Percentiles rank a stretch among this genome's conserved stretches.
These are phyloP conservation scores for Huntiella decipiens DNA, from an alignment of 2,329 filamentous ascomycete species.

Conservation along the genomic window DNA sequence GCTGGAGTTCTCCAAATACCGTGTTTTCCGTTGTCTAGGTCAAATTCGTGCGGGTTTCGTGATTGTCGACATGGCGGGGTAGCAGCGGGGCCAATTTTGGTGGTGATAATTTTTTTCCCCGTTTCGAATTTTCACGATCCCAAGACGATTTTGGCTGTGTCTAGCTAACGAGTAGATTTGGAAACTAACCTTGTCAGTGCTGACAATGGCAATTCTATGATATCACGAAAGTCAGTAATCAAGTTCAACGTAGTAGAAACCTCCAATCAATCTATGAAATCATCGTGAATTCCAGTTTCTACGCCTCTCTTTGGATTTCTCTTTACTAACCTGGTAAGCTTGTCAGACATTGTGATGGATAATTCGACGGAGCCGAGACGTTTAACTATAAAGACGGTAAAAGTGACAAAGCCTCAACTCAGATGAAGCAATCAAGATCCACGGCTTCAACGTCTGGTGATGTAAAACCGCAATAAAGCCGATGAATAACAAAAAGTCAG, in stretches of 20 bases:
- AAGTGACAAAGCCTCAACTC: background rate
- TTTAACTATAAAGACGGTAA: background rate
- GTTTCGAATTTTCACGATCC: background rate
- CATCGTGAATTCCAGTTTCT: too few species aligned
- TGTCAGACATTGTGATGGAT: constrained; percentile 56
- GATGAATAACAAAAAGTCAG: background rate
- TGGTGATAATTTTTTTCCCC: constrained; percentile 6
- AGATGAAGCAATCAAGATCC: background rate
- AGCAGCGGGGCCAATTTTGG: constrained; percentile 15
- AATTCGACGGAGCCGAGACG: too few species aligned
- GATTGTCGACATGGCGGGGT: constrained; percentile 19
- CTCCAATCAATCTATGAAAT: background rate
- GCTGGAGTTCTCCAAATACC: background rate
- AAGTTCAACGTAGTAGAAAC: background rate
- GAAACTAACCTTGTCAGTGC: constrained; percentile 71
- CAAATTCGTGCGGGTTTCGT: background rate
- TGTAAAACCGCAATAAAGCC: background rate
- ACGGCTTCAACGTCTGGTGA: background rate
- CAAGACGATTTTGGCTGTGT: background rate
- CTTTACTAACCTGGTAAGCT: constrained; percentile 64
- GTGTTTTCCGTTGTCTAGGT: background rate
- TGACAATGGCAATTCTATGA: constrained; percentile 90
- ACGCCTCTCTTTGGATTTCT: too few species aligned
- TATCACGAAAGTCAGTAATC: constrained; percentile 5
- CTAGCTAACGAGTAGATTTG: constrained; percentile 13